Percentiles rank a stretch among this genome's conserved stretches.
phyloP scores from a whole-genome alignment of 2,329 filamentous ascomycete genomes.

The Ophiostoma perfectum region DNA sequence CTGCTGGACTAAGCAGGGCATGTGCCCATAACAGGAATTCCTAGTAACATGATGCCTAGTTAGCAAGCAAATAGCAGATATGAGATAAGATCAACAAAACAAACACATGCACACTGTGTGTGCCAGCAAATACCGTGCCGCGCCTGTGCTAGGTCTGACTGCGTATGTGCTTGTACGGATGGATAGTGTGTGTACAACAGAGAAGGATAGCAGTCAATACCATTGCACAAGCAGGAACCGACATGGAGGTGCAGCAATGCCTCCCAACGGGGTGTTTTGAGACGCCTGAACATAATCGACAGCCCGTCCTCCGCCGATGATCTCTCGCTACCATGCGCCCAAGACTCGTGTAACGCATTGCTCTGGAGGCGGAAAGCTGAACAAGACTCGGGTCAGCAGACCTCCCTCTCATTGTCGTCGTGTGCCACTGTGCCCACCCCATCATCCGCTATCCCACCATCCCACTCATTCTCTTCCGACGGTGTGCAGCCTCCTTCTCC shows the following conservation, averaged over 20 bases:
- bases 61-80: neutral
- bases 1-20: constrained; percentile 27
- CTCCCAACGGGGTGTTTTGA: neutral
- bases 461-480: neutral
- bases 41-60: neutral
- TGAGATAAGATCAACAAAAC: neutral
- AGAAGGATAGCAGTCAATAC: neutral
- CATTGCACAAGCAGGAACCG: constrained; percentile 6
- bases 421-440: too few species aligned
- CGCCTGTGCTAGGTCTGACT: neutral
- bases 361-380: neutral
- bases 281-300: neutral
- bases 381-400: neutral
- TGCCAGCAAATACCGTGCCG: constrained; percentile 1
- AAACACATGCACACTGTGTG: neutral
- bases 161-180: neutral
- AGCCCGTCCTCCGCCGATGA: neutral
- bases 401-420: too few species aligned
- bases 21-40: too few species aligned
- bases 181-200: neutral
- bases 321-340: neutral
- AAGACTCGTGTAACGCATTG: neutral
- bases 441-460: too few species aligned
- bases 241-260: neutral
- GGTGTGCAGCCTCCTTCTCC: neutral